These are phyloP conservation scores for Trichoderma koningiopsis DNA, from an alignment of 2,329 filamentous ascomycete species.

Conservation along the genomic window DNA sequence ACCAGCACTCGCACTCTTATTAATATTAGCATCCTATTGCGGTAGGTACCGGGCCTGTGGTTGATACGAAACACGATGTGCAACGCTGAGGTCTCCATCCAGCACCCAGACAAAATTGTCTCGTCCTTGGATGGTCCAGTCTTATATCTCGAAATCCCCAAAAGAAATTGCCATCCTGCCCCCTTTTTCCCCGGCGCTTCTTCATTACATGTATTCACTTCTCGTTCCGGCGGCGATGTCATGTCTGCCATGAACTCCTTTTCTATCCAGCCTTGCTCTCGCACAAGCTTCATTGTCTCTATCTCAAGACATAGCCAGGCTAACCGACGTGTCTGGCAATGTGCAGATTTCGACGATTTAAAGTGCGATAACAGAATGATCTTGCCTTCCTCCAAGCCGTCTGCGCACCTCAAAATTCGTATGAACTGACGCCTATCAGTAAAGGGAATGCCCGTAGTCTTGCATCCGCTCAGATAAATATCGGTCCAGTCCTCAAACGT, in stretches of 20 bases:
- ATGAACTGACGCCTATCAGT: background rate
- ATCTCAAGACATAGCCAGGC: background rate
- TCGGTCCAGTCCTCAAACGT: conserved; percentile 32
- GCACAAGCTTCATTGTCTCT: background rate
- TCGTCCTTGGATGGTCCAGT: background rate
- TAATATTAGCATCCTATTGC: background rate
- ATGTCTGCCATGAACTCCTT: background rate
- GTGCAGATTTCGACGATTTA: background rate
- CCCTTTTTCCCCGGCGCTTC: background rate
- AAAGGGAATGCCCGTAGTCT: conserved; percentile 19
- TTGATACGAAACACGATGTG: background rate
- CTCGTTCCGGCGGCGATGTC: background rate
- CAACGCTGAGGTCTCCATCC: background rate
- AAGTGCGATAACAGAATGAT: background rate
- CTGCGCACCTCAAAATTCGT: background rate
- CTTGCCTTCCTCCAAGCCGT: conserved; percentile 13
- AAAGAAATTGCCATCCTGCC: background rate
- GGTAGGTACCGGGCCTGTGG: background rate
- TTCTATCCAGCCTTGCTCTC: background rate
- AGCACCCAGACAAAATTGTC: background rate
- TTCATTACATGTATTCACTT: background rate
- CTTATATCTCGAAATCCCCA: background rate
- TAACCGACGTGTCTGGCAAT: background rate
- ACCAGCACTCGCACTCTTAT: background rate
- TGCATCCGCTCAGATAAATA: conserved; percentile 10